Percentiles rank a stretch among this genome's conserved stretches.
phyloP scores from a whole-genome alignment of 768 basidiomycete genomes.

The Pleurotus pulmonarius region DNA sequence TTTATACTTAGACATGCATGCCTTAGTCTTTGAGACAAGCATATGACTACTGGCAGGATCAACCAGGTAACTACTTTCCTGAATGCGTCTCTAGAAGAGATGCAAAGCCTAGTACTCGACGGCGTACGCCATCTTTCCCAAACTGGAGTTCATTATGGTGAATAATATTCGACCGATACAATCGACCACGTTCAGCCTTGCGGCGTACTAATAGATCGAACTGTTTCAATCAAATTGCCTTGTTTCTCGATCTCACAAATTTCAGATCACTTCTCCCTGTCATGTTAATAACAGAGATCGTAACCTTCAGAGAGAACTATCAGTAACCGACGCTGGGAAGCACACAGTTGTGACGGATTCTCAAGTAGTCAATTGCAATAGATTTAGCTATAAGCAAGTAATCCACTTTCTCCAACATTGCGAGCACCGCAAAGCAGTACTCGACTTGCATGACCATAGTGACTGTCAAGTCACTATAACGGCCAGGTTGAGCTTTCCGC shows the following conservation, averaged over 20 bases:
- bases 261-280: conserved; percentile 16
- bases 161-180: conserved; percentile 1
- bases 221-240: conserved; percentile 22
- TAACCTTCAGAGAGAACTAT: conserved; percentile 34
- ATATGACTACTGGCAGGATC: conserved; percentile 84
- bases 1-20: conserved; percentile 82
- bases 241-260: conserved; percentile 36
- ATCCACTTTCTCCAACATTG: conserved; percentile 31
- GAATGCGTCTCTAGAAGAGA: conserved; percentile 4
- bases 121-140: not conserved
- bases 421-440: conserved; percentile 26
- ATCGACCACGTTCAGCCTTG: not conserved
- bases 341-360: conserved; percentile 31
- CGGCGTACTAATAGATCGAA: conserved; percentile 7
- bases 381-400: conserved; percentile 38
- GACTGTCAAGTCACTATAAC: conserved; percentile 9
- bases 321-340: conserved; percentile 23
- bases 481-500: conserved; percentile 23
- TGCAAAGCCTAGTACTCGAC: not conserved
- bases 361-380: conserved; percentile 30
- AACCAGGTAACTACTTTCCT: conserved; percentile 73
- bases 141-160: conserved; percentile 8
- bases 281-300: conserved; percentile 27
- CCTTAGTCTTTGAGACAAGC: conserved; percentile 83
- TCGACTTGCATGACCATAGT: conserved; percentile 15